Conservation (phyloP, 2,329 filamentous ascomycete genomes). For the Sclerotinia subarctica region DNA sequence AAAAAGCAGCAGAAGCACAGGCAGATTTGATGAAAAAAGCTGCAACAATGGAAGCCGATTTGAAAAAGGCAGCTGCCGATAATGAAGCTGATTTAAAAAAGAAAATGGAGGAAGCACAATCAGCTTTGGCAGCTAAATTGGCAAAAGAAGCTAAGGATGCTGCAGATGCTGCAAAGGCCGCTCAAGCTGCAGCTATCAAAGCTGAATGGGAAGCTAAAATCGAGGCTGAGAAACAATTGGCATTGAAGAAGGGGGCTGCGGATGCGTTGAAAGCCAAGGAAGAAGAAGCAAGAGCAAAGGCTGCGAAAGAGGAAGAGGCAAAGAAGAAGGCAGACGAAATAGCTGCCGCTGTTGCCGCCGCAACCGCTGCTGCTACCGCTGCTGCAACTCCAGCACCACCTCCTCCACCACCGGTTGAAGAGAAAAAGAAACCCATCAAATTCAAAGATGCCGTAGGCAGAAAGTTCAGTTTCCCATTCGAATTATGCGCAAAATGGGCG, state of each 20-base stretch:
- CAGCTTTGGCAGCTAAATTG: conserved; percentile 15
- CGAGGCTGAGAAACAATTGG: conserved; percentile 29
- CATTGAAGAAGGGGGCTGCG: conserved; percentile 31
- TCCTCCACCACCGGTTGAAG: conserved; percentile 29
- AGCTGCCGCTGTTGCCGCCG: conserved; percentile 37
- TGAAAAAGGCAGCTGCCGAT: conserved; percentile 39
- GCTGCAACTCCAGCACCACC: conserved; percentile 19
- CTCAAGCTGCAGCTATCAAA: conserved; percentile 43
- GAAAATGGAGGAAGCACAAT: conserved; percentile 21
- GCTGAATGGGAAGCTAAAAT: conserved; percentile 47
- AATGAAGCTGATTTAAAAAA: conserved; percentile 20
- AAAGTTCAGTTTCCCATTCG: conserved; percentile 89
- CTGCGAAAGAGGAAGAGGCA: conserved; percentile 50
- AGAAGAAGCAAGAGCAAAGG: conserved; percentile 44
- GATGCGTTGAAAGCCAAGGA: conserved; percentile 35
- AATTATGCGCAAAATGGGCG: conserved; percentile 79
- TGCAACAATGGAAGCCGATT: conserved; percentile 38
- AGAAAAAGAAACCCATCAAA: conserved; percentile 64
- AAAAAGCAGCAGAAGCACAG: conserved; percentile 28
- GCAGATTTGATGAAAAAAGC: conserved; percentile 38
- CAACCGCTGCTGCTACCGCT: conserved; percentile 45
- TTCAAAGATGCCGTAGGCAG: conserved; percentile 90
- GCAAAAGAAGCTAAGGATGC: conserved; percentile 36
- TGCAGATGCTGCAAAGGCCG: conserved; percentile 33
- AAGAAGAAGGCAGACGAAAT: conserved; percentile 37